Base-by-base conservation (phyloP, 352 stramenopile genomes). In the Phytophthora syringae region DNA sequence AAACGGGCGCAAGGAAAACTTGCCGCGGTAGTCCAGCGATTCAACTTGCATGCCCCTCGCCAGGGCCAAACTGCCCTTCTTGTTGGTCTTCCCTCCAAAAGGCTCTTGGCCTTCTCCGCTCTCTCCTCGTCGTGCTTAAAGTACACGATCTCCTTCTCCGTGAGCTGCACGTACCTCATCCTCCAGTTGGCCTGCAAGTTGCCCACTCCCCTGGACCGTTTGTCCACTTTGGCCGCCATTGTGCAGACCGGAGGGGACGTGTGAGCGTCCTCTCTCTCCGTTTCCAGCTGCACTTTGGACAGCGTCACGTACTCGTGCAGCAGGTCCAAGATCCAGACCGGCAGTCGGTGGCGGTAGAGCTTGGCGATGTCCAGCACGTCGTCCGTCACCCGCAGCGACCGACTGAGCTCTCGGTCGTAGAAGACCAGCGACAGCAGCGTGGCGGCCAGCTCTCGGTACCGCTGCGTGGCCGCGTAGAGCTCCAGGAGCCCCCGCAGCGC, bases 101-200 rank as follows among this genome's bases (percentile, higher is more conserved):
- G 77, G 56, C 90, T 89, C 53, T 60, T 77, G 24, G 79, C 86
- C 12, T 73, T 60, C 15, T 78, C 64, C 5, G 76, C 28, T 44
- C 79, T 84, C 16, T 79, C 78, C 15, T 63, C 62, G 44, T 92
- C 85, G 65, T 93, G 80, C 64, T 90, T 91, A 56, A 61, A 79
- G 69, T 92, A 92, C 11, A 64, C 30, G 34, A 94, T 67, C 61
- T 82, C 64, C 32, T 55, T 76, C 13, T 69, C 78, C 12, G 65
- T 64, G 32, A 94, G 57, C 37, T 76, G 52, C 24, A 92, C 72
- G 48, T 78, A 88, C 20, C 83, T 71, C 75, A 87, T 90, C 52
- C 80, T 76, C 86, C 86, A 94, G 47, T 92, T 92, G 32, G 83
- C 83, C 36, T 90, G 80, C 15, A 92, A 62, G 20, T 79, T 83